A percentile compares a stretch with the other conserved stretches of the same genome.
phyloP scores from a whole-genome alignment of 345 rosid genomes.

The Camelina hispida region DNA sequence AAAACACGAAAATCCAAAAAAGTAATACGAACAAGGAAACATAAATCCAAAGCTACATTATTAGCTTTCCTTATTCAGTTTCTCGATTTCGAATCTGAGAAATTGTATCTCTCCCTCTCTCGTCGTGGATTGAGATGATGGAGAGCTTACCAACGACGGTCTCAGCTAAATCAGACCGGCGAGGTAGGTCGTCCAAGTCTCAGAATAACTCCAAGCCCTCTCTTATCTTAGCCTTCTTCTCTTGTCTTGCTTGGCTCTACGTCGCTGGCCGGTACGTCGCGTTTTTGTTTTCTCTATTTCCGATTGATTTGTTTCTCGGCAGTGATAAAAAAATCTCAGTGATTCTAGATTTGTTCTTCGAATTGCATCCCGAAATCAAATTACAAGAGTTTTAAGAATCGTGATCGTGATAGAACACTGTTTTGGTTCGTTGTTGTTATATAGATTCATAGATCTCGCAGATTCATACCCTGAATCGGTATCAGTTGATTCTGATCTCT shows the following conservation, averaged over 20 bases:
- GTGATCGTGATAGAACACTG: slow-evolving; percentile 3
- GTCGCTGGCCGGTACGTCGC: slow-evolving; percentile 81
- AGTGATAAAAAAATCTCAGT: slow-evolving; percentile 1
- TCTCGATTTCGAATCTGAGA: slow-evolving; percentile 30
- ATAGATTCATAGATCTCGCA: slow-evolving; percentile 25
- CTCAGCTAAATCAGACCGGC: slow-evolving; percentile 60
- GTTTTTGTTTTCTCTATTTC: not conserved
- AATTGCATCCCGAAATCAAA: slow-evolving; percentile 10
- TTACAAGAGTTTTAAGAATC: not conserved
- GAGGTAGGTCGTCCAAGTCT: slow-evolving; percentile 81
- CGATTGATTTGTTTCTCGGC: not conserved
- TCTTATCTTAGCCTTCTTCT: slow-evolving; percentile 72
- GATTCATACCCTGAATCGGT: not conserved
- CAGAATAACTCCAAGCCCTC: slow-evolving; percentile 73
- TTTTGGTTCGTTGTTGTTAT: not conserved
- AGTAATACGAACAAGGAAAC: slow-evolving; percentile 1
- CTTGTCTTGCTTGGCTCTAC: slow-evolving; percentile 95
- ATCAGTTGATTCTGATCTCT: slow-evolving; percentile 13
- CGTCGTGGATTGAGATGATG: slow-evolving; percentile 57
- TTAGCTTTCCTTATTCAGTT: slow-evolving; percentile 22
- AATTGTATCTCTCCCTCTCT: slow-evolving; percentile 13
- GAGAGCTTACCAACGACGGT: slow-evolving; percentile 65
- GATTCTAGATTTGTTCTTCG: slow-evolving; percentile 6
- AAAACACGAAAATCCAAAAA: not conserved
- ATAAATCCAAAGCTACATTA: slow-evolving; percentile 17